Base-by-base conservation (phyloP, 371 early-diverging fungal species). In the Saksenaea oblongispora region DNA sequence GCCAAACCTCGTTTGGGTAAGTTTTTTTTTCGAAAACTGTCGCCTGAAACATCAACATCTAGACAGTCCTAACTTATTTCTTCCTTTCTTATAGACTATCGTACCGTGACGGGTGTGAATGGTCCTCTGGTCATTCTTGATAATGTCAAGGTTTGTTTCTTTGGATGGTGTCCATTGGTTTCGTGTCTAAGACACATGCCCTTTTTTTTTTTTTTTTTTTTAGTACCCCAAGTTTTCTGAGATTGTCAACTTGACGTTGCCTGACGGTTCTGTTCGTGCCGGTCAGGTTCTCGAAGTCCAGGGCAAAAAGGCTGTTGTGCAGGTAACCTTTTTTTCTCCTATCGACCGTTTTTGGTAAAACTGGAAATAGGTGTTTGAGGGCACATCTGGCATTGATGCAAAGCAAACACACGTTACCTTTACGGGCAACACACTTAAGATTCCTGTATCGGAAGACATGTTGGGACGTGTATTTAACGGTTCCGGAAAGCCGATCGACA, bases 381-480 rank as follows among this genome's bases (percentile, higher is more conserved):
- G 99, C 44, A 99, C 99, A 3, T 72, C 96, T 14, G 99, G 99
- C 58, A 93, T 99, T 62, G 99, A 99, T 80, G 94, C 96, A 56
- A 98, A 97, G 82, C 87, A 91, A 44, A 99, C 99, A 24, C 93
- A 94, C 54, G 98, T 96, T 28, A 95, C 95, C 72, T 99, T 99
- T 78, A 96, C 98, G 5, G 99, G 99, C 56, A 95, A 99, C 72
- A 95, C 96, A 31, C 88, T 98, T 57, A 96, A 96, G 75, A 97
- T 99, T 81, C 96, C 97, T 18, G 99, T 99, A 24, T 95, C 96
- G 37, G 99, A 99, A 80, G 99, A 99, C 77, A 97, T 99, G 95
- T 86, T 99, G 73, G 99, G 99, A 62, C 93, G 99, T 72, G 92
- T 99, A 22, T 99, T 99, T 81, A 98, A 99, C 89, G 99, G 99